Base-by-base conservation (phyloP, 139 green algal species). In the Chlorella vulgaris region DNA sequence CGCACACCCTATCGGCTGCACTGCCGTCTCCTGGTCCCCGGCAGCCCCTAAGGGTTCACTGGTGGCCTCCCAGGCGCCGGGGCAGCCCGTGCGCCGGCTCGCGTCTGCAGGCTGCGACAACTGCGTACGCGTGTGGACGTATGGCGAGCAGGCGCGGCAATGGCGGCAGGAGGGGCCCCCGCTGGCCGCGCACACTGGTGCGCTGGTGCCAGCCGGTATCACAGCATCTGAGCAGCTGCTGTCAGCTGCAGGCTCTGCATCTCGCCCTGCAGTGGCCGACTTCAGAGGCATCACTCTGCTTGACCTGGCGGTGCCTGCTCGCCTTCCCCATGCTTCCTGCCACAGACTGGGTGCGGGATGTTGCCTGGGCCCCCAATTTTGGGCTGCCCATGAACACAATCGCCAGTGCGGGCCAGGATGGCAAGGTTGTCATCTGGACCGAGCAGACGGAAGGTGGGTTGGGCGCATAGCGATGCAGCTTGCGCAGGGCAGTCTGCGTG, bases 341-440 rank as follows among this genome's bases (percentile, higher is more conserved):
- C 42, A 2, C 53, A 79, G 97, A 99, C 88, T 98, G 95, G 95
- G 93, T 99, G 66, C 87, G 97, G 7, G 97, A 99, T 87, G 96
- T 96, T 38, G 95, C 96, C 0, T 99, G 97, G 97, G 95, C 94
- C 0, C 96, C 96, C 33, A 97, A 93, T 80, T 79, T 98, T 62
- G 94, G 96, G 1, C 79, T 98, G 73, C 93, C 92, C 0, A 87
- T 87, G 42, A 96, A 88, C 86, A 96, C 92, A 4, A 93, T 99
- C 61, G 97, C 97, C n/a, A 96, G 85, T 36, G 92, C 86, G 5
- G 93, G 92, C 6, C 96, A 99, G 88, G 97, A 99, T 80, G 94
- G 96, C 38, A 73, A 74, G 86, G 94, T 98, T 51, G 82, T 97
- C 74, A 90, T 96, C 15, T 99, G 94, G 94, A 93, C 74, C 7